Conservation (phyloP, 2,329 filamentous ascomycete genomes). For the Nigrograna mackinnonii region DNA sequence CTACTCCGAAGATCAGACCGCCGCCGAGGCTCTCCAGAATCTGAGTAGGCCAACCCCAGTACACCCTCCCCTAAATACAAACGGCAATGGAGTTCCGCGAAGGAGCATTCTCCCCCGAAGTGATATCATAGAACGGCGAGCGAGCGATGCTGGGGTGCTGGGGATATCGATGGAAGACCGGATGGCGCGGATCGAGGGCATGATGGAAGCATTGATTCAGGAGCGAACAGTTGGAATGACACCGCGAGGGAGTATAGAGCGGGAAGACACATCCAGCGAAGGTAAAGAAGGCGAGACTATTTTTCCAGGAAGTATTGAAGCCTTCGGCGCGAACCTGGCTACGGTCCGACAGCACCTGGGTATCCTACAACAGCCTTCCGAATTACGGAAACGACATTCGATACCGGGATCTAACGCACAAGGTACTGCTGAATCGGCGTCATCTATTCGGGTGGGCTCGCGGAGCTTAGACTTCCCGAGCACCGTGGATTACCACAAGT, state of each 20-base stretch:
- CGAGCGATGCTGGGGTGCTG: slow-evolving; percentile 29
- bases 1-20: slow-evolving; percentile 42
- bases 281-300: slow-evolving; percentile 17
- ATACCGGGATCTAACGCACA: slow-evolving; percentile 7
- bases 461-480: slow-evolving; percentile 24
- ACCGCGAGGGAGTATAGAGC: slow-evolving; percentile 27
- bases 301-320: slow-evolving; percentile 24
- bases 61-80: neutral
- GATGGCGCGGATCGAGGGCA: slow-evolving; percentile 37
- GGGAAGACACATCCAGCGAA: slow-evolving; percentile 24
- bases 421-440: slow-evolving; percentile 8
- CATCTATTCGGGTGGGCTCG: slow-evolving; percentile 18
- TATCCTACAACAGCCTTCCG: slow-evolving; percentile 14
- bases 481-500: slow-evolving; percentile 22
- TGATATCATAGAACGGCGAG: slow-evolving; percentile 20
- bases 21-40: slow-evolving; percentile 39
- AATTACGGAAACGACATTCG: neutral
- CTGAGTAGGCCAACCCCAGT: slow-evolving; percentile 35
- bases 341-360: slow-evolving; percentile 17
- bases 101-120: slow-evolving; percentile 24
- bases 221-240: slow-evolving; percentile 27
- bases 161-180: slow-evolving; percentile 35
- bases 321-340: slow-evolving; percentile 23
- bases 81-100: slow-evolving; percentile 13
- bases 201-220: slow-evolving; percentile 39